Evolutionary conservation across 192 early-diverging fungal species (phyloP).

Genomic region (Rhizophagus sp.): DNA sequence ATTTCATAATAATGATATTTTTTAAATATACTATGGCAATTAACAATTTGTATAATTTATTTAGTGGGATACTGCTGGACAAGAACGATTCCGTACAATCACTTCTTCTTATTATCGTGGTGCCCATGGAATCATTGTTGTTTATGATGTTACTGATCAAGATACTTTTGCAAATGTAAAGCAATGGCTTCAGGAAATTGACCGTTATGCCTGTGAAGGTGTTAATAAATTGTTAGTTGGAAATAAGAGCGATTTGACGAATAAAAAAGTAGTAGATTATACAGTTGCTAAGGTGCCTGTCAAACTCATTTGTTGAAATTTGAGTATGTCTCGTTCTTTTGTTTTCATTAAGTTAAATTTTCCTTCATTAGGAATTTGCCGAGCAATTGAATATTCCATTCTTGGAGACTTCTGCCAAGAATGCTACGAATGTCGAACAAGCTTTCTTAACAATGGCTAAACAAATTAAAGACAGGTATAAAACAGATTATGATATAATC

Average conservation of each 20-base stretch:
- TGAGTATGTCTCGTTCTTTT: background rate
- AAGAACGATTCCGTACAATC: conserved; percentile 99
- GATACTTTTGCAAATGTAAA: conserved; percentile 96
- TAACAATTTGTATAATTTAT: background rate
- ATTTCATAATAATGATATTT: background rate
- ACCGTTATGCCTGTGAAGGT: conserved; percentile 95
- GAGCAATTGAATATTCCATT: conserved; percentile 87
- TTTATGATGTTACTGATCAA: conserved; percentile 96
- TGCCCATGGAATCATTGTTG: conserved; percentile 98
- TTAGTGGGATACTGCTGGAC: conserved; percentile 97
- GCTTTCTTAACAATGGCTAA: conserved; percentile 99
- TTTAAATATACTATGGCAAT: background rate
- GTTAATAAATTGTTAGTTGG: conserved; percentile 98
- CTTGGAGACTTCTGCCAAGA: conserved; percentile 97
- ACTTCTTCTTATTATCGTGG: conserved; percentile 98
- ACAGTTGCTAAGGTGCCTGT: conserved; percentile 61
- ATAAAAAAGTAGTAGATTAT: conserved; percentile 85
- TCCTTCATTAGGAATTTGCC: conserved; percentile 78
- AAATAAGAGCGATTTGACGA: conserved; percentile 96
- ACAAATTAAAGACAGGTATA: conserved; percentile 95
- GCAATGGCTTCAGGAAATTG: conserved; percentile 99
- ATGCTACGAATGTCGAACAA: conserved; percentile 96
- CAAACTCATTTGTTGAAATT: background rate
- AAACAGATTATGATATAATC: background rate
- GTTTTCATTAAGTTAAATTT: background rate